A percentile compares a stretch with the other conserved stretches of the same genome.
Evolutionary conservation across 257 asterid genomes (phyloP).

Genomic region (Primulina huaijiensis): DNA sequence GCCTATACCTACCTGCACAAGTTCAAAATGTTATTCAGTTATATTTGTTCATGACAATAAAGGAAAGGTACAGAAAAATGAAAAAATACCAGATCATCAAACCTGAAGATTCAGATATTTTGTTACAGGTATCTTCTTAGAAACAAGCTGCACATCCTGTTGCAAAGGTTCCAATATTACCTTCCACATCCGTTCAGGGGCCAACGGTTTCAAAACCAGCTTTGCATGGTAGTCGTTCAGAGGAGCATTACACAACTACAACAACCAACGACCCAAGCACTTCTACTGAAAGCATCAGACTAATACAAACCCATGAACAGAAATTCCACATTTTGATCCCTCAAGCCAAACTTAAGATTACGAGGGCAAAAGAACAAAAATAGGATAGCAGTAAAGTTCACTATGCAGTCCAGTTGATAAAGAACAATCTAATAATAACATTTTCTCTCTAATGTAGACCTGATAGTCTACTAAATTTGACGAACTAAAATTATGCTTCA

Average conservation of each 20-base stretch:
- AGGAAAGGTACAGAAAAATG: not conserved
- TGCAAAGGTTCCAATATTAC: slow-evolving; percentile 73
- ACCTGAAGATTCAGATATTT: slow-evolving; percentile 95
- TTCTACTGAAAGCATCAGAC: not conserved
- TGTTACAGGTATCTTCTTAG: slow-evolving; percentile 86
- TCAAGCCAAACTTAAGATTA: not conserved
- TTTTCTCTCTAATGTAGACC: not conserved
- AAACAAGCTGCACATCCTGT: slow-evolving; percentile 88
- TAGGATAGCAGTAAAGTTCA: not conserved
- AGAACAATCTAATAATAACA: not conserved
- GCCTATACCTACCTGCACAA: slow-evolving; percentile 83
- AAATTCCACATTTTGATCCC: not conserved
- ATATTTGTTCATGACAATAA: slow-evolving; percentile 12
- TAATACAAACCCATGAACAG: slow-evolving; percentile 9
- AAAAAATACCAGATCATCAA: slow-evolving; percentile 21
- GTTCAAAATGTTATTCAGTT: not conserved
- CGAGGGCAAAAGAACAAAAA: not conserved
- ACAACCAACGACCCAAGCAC: slow-evolving; percentile 22
- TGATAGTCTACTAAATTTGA: not conserved
- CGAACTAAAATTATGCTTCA: not conserved
- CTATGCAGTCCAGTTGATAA: not conserved
- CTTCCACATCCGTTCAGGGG: slow-evolving; percentile 81
- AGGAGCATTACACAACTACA: slow-evolving; percentile 79
- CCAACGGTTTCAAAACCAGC: slow-evolving; percentile 86
- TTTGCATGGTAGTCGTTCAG: slow-evolving; percentile 82